These are phyloP conservation scores for Citrus sp. DNA, from an alignment of 345 rosid species.

Conservation along the genomic window DNA sequence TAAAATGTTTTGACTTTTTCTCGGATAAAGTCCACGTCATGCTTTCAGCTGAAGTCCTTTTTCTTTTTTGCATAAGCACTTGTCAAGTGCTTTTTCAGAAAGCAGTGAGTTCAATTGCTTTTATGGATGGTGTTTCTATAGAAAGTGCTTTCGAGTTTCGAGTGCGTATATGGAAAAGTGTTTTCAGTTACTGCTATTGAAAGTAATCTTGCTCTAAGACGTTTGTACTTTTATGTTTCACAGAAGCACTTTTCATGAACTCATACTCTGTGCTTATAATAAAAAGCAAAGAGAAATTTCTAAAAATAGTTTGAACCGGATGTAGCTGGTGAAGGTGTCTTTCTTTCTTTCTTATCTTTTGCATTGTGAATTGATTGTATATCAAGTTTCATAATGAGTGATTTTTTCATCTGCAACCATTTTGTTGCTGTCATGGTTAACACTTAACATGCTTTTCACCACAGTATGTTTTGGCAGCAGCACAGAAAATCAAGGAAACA, in stretches of 20 bases:
- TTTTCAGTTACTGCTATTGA: not conserved
- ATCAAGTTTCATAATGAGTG: not conserved
- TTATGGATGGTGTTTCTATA: no score
- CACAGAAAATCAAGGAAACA: conserved; percentile 52
- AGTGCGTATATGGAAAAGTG: not conserved
- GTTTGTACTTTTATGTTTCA: no score
- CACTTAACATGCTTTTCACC: conserved; percentile 23
- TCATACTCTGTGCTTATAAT: no score
- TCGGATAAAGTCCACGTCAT: no score
- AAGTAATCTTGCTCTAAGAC: no score
- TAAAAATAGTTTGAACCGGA: not conserved
- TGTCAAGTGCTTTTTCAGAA: not conserved
- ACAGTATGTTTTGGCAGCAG: conserved; percentile 79
- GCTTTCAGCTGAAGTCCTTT: no score
- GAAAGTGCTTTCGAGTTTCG: not conserved
- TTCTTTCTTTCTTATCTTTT: not conserved
- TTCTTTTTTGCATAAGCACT: not conserved
- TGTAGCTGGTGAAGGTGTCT: not conserved
- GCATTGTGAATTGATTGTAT: not conserved
- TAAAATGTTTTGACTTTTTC: not conserved
- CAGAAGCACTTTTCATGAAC: not conserved
- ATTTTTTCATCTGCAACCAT: conserved; percentile 14
- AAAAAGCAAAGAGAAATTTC: not conserved
- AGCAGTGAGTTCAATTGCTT: no score
- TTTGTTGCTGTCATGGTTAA: conserved; percentile 9